Percentiles rank a stretch among this genome's conserved stretches.
phyloP scores from a whole-genome alignment of 2,329 filamentous ascomycete species.

The Aspergillus felis region DNA sequence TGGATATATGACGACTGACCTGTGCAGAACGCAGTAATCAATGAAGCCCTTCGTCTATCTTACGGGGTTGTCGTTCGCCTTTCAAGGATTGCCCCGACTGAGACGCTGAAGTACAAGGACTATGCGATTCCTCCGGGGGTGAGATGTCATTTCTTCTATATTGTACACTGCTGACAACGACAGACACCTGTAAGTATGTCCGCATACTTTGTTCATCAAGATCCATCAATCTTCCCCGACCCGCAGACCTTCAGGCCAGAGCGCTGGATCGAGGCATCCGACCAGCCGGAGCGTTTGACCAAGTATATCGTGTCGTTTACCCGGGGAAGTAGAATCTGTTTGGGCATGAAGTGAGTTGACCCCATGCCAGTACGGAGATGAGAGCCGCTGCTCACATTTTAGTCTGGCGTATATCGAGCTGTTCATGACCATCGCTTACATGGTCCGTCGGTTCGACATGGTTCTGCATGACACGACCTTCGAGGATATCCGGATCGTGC shows the following conservation, averaged over 20 bases:
- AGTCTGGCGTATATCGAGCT: no score
- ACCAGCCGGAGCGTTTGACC: constrained; percentile 26
- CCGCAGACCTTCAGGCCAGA: constrained; percentile 28
- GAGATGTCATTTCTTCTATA: neutral
- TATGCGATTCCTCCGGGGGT: constrained; percentile 22
- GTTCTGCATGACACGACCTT: no score
- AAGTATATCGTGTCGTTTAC: constrained; percentile 33
- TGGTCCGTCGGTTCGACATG: no score
- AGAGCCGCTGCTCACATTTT: no score
- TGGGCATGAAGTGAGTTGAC: constrained; percentile 36
- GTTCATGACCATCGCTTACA: no score
- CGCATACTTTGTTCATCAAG: constrained; percentile 25
- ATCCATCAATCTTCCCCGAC: constrained; percentile 28
- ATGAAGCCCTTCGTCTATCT: constrained; percentile 9
- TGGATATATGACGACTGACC: neutral
- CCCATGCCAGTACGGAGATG: no score
- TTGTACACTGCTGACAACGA: neutral
- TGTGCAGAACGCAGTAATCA: constrained; percentile 7
- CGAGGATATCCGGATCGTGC: no score
- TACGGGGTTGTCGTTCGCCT: constrained; percentile 5
- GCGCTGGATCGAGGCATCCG: constrained; percentile 25
- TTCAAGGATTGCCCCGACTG: constrained; percentile 4
- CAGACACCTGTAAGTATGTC: constrained; percentile 33
- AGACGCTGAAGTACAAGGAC: constrained; percentile 6
- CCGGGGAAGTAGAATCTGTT: constrained; percentile 39